Evolutionary conservation across 1,139 yeast genomes (phyloP).

Genomic region (Pichia sp.): DNA sequence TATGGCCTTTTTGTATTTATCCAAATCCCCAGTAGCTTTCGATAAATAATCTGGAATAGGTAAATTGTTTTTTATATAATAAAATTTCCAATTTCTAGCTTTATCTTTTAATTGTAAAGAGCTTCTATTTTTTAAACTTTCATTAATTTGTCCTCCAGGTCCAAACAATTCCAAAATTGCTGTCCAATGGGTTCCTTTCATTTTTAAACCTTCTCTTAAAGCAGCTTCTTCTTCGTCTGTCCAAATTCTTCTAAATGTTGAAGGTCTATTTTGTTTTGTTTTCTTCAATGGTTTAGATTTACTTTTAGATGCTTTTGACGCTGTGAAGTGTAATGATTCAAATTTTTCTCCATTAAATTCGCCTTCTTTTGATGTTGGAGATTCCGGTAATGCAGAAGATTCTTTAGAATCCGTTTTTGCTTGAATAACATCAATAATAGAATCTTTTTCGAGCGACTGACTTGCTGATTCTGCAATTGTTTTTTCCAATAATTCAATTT

Average conservation of each 20-base stretch:
- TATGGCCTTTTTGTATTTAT: slow-evolving; percentile 25
- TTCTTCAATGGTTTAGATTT: slow-evolving; percentile 12
- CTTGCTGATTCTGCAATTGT: not conserved
- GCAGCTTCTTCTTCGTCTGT: slow-evolving; percentile 85
- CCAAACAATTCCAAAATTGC: slow-evolving; percentile 84
- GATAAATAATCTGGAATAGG: slow-evolving; percentile 73
- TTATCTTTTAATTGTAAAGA: slow-evolving; percentile 93
- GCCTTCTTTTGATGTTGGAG: slow-evolving; percentile 3
- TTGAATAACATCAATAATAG: not conserved
- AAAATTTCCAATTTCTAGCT: slow-evolving; percentile 91
- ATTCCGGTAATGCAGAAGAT: not conserved
- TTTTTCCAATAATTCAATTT: not conserved
- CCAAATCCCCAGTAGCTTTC: slow-evolving; percentile 84
- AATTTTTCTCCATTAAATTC: not conserved
- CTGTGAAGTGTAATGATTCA: not conserved
- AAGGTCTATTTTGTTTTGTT: slow-evolving; percentile 24
- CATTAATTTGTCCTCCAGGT: slow-evolving; percentile 83
- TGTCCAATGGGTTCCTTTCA: slow-evolving; percentile 91
- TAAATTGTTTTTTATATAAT: slow-evolving; percentile 62
- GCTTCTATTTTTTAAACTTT: slow-evolving; percentile 75
- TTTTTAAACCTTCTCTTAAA: slow-evolving; percentile 69
- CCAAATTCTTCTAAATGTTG: slow-evolving; percentile 64
- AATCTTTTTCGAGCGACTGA: too few relatives aligned
- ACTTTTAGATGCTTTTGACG: not conserved
- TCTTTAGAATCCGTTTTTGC: not conserved